Conservation (phyloP, 2,329 filamentous ascomycete genomes). For the Thielaviopsis ethacetica region DNA sequence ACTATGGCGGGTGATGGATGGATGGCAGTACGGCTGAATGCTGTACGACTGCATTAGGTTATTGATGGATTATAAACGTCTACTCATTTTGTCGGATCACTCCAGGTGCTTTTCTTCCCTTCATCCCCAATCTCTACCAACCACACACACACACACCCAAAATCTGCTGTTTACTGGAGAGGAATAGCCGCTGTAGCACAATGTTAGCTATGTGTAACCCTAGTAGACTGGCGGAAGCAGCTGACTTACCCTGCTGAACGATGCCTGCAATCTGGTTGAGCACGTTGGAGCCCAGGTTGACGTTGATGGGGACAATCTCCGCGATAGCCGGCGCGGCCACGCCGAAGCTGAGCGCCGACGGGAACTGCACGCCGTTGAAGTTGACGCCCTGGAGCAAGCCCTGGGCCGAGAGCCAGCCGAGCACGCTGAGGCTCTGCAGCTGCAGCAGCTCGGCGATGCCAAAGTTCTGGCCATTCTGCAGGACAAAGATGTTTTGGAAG, state of each 20-base stretch:
- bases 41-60: not conserved
- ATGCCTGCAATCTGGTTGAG: slow-evolving; percentile 18
- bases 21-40: no score
- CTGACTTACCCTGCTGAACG: slow-evolving; percentile 15
- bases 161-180: not conserved
- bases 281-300: slow-evolving; percentile 15
- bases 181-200: not conserved
- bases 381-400: slow-evolving; percentile 19
- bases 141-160: not conserved
- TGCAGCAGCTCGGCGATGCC: slow-evolving; percentile 25
- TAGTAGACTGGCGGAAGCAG: not conserved
- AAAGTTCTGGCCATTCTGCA: slow-evolving; percentile 26
- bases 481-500: slow-evolving; percentile 28
- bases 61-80: not conserved
- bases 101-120: not conserved
- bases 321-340: slow-evolving; percentile 10
- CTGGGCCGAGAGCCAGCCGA: slow-evolving; percentile 20
- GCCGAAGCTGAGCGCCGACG: slow-evolving; percentile 6
- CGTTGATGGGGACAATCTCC: slow-evolving; percentile 17
- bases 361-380: slow-evolving; percentile 7
- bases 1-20: no score
- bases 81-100: not conserved
- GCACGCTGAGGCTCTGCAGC: slow-evolving; percentile 25
- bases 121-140: not conserved
- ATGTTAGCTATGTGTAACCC: not conserved